phyloP scores from a whole-genome alignment of 2,329 filamentous ascomycete genomes.

The Pseudogymnoascus sp. region DNA sequence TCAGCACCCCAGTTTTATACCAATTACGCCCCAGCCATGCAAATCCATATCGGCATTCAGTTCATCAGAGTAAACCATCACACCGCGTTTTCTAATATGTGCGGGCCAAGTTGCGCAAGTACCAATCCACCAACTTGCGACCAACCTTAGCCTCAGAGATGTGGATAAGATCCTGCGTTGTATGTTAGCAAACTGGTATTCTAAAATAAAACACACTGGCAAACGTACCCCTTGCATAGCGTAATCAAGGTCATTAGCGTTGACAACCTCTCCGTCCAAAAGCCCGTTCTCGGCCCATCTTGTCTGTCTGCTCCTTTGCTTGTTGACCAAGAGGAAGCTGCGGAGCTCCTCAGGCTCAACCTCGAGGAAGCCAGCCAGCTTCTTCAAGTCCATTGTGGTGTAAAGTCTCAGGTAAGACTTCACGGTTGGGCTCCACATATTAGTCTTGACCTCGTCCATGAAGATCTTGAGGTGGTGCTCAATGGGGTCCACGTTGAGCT shows the following conservation, averaged over 20 bases:
- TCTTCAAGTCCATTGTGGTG: slow-evolving; percentile 98
- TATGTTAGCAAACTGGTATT: slow-evolving; percentile 20
- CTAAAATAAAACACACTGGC: slow-evolving; percentile 2
- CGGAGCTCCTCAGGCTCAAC: slow-evolving; percentile 94
- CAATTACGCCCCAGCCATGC: slow-evolving; percentile 13
- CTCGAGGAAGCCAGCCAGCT: slow-evolving; percentile 94
- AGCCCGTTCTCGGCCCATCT: slow-evolving; percentile 88
- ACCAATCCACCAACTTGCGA: slow-evolving; percentile 96
- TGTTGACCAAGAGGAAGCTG: slow-evolving; percentile 91
- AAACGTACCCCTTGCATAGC: slow-evolving; percentile 81
- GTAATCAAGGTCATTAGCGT: slow-evolving; percentile 93
- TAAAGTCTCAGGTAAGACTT: slow-evolving; percentile 98
- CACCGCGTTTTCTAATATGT: slow-evolving; percentile 61
- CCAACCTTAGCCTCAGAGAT: slow-evolving; percentile 98
- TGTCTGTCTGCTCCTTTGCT: slow-evolving; percentile 95
- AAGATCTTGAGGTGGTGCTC: slow-evolving; percentile 97
- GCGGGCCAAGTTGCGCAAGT: slow-evolving; percentile 90
- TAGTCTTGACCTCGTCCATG: slow-evolving; percentile 99
- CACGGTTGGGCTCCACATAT: slow-evolving; percentile 95
- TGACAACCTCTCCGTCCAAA: slow-evolving; percentile 86
- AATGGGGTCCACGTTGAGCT: slow-evolving; percentile 90
- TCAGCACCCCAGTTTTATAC: slow-evolving; percentile 12
- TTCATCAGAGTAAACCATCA: slow-evolving; percentile 7
- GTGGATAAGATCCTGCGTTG: slow-evolving; percentile 79
- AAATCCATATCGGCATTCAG: slow-evolving; percentile 12